These are phyloP conservation scores for Camptophora hylomeconis DNA, from an alignment of 2,329 filamentous ascomycete species.

Conservation along the genomic window DNA sequence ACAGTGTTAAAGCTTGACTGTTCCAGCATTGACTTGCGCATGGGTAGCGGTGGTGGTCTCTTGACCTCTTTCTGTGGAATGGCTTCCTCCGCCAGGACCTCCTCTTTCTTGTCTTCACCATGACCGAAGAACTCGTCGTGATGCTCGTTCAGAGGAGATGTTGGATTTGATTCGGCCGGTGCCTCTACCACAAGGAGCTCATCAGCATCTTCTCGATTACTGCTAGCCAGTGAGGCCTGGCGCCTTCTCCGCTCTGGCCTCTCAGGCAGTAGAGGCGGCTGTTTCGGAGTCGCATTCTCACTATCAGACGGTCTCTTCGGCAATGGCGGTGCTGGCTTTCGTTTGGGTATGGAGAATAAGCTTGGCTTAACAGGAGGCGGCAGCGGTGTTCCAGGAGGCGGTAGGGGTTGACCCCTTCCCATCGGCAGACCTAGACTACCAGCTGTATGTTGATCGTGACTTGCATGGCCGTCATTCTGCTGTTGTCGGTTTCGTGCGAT, in stretches of 20 bases:
- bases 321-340: conserved; percentile 49
- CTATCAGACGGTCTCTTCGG: no score
- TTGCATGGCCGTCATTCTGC: conserved; percentile 24
- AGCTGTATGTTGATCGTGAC: conserved; percentile 26
- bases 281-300: conserved; percentile 13
- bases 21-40: no score
- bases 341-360: conserved; percentile 45
- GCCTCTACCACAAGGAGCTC: conserved; percentile 54
- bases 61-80: not conserved
- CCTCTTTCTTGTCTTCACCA: conserved; percentile 8
- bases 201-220: conserved; percentile 25
- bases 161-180: conserved; percentile 48
- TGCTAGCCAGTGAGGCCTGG: conserved; percentile 21
- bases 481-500: conserved; percentile 26
- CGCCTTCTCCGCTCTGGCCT: conserved; percentile 36
- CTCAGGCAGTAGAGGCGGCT: conserved; percentile 31
- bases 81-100: not conserved
- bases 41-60: not conserved
- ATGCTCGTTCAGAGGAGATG: conserved; percentile 32
- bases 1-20: not conserved
- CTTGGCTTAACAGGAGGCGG: conserved; percentile 52
- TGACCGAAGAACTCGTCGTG: conserved; percentile 17
- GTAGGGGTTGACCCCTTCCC: conserved; percentile 68
- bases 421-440: conserved; percentile 54
- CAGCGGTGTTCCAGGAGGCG: conserved; percentile 66